Conservation (phyloP, 208 protist species). For the Acanthamoeba castellanii region DNA sequence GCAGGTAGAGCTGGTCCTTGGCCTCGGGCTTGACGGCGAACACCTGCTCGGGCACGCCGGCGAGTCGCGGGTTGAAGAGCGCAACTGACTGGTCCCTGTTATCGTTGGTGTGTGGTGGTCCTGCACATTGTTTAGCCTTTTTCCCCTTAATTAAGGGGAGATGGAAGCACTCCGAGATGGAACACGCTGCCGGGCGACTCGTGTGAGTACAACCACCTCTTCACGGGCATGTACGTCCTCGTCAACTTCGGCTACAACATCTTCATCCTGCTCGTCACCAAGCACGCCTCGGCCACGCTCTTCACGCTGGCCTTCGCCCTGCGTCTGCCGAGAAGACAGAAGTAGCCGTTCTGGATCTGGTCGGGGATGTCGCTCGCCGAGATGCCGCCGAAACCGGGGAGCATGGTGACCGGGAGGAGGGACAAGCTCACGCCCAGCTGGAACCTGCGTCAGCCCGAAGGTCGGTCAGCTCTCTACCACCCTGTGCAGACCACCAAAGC, state of each 20-base stretch:
- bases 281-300: constrained; percentile 79
- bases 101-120: no score
- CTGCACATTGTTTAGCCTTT: no score
- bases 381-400: constrained; percentile 49
- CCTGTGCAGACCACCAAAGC: no score
- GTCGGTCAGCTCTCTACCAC: no score
- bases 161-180: no score
- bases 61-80: constrained; percentile 32
- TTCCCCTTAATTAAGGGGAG: no score
- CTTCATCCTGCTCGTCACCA: constrained; percentile 81
- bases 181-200: constrained; percentile 69
- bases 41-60: constrained; percentile 31
- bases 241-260: constrained; percentile 81
- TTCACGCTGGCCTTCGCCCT: constrained; percentile 80
- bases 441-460: not conserved
- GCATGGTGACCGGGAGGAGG: constrained; percentile 45
- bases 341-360: constrained; percentile 66
- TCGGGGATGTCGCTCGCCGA: constrained; percentile 38
- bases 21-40: constrained; percentile 47
- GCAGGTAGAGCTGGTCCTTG: constrained; percentile 49
- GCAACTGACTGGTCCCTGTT: no score
- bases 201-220: constrained; percentile 75
- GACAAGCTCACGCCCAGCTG: constrained; percentile 54
- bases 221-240: constrained; percentile 72
- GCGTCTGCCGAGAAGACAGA: constrained; percentile 63